Conservation (phyloP, 495 filamentous ascomycete genomes). For the Penicillium diatomitis region DNA sequence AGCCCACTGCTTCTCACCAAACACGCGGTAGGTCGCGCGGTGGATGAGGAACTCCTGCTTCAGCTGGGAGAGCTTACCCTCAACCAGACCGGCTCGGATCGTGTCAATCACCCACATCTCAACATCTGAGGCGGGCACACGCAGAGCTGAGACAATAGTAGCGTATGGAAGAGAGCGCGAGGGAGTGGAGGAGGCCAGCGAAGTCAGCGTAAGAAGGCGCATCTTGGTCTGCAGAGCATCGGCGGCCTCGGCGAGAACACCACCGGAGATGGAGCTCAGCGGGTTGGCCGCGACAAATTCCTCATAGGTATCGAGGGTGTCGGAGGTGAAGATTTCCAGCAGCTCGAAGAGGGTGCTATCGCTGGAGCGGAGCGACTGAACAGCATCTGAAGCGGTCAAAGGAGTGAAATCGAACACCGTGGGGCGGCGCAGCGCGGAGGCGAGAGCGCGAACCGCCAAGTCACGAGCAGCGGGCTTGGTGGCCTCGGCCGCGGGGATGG, state of each 20-base stretch:
- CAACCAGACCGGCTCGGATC: slow-evolving; percentile 86
- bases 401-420: slow-evolving; percentile 90
- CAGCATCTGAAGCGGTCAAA: slow-evolving; percentile 72
- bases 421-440: slow-evolving; percentile 65
- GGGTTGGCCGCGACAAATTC: slow-evolving; percentile 59
- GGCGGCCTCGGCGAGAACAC: slow-evolving; percentile 49
- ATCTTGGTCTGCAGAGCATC: slow-evolving; percentile 86
- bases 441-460: slow-evolving; percentile 77
- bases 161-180: slow-evolving; percentile 79
- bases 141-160: slow-evolving; percentile 69
- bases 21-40: slow-evolving; percentile 87
- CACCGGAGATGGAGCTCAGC: slow-evolving; percentile 33
- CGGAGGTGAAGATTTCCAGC: slow-evolving; percentile 87
- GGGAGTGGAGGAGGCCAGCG: slow-evolving; percentile 70
- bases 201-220: slow-evolving; percentile 86
- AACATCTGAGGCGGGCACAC: slow-evolving; percentile 71
- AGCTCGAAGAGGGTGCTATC: slow-evolving; percentile 80
- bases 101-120: slow-evolving; percentile 99
- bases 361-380: slow-evolving; percentile 76
- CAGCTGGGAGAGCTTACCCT: slow-evolving; percentile 87
- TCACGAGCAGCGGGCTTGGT: slow-evolving; percentile 61
- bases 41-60: slow-evolving; percentile 90
- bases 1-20: slow-evolving; percentile 96
- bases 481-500: slow-evolving; percentile 66
- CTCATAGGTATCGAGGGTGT: slow-evolving; percentile 87